phyloP scores from a whole-genome alignment of 2,329 filamentous ascomycete genomes.

The Neofusicoccum laricinum region DNA sequence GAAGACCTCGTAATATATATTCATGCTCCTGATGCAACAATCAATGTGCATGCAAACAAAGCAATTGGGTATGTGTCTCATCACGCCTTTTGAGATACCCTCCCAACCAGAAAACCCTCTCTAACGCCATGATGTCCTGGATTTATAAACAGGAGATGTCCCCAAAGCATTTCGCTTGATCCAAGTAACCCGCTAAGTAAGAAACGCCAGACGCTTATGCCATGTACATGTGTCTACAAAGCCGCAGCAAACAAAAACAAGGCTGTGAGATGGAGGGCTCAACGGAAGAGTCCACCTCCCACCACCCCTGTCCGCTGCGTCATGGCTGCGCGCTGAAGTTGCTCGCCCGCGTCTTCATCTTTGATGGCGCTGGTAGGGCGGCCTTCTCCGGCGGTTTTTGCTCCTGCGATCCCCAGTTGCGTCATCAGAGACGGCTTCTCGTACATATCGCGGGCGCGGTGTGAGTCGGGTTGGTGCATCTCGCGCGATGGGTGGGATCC shows the following conservation, averaged over 20 bases:
- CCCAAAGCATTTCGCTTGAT: too few relatives aligned
- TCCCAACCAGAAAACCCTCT: too few relatives aligned
- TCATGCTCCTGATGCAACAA: too few relatives aligned
- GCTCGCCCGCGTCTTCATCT: constrained; percentile 11
- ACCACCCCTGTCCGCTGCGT: constrained; percentile 4
- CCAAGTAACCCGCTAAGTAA: not conserved
- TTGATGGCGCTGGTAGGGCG: not conserved
- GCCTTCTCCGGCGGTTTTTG: not conserved
- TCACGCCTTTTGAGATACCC: too few relatives aligned
- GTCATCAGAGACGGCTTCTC: constrained; percentile 9
- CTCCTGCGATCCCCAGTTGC: not conserved
- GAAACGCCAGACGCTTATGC: constrained; percentile 9
- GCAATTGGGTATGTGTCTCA: too few relatives aligned
- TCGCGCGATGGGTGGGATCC: not conserved
- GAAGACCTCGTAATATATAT: too few relatives aligned
- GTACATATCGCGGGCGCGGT: not conserved
- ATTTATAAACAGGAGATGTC: not conserved
- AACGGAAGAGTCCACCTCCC: constrained; percentile 8
- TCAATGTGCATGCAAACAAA: too few relatives aligned
- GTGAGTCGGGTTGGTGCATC: not conserved
- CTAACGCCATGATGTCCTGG: not conserved
- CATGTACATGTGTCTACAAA: not conserved
- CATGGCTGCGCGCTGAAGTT: constrained; percentile 12
- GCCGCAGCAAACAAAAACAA: not conserved
- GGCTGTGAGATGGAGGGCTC: not conserved